Base-by-base conservation (phyloP, 805 yeast genomes). In the Metschnikowia peoriensis region DNA sequence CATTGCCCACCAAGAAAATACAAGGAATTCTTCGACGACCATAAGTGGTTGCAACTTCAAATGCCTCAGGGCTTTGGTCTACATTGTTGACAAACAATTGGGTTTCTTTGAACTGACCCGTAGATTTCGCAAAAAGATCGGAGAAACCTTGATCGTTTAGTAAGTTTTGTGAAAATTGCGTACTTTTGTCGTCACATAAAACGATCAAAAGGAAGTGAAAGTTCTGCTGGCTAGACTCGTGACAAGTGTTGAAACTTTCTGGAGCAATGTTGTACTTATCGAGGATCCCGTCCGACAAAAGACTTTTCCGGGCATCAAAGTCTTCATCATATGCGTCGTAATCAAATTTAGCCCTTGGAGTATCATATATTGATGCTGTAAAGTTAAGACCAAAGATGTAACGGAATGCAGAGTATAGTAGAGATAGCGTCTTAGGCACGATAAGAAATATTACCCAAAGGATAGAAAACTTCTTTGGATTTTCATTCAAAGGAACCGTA, bases 391-490 rank as follows among this genome's bases (percentile, higher is more conserved):
- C 69, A 41, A 68, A 60, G 9, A 71, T 41, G 44, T 58, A 63
- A 41, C 60, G 62, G 43, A 69, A 54, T 4, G 68, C 59, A 1
- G 81, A 74, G 10, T 73, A 61, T 1, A 81, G 60, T 8, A 81
- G 49, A 9, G 81, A 68, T 8, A 82, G 45, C 1, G 83, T 58
- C 51, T 73, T 77, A 11, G 91, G 92, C 10, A 86, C 66, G 7
- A 85, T 55, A 63, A 85, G 65, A 2, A 86, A 58, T 1, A 85
- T 62, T 47, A 84, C 70, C 59, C 85, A 62, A 7, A 83, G 78
- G 14, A 58, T 44, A 9, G 61, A 49, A 10, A 63, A 55, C 28
- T 12, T 68, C 15, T 48, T 52, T 7, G 50, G 54, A 41, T 49
- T 47, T 6, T 47, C 55, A 1, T 22, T 7, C 39, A 38, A 43